Evolutionary conservation across 2,329 filamentous ascomycete genomes (phyloP).

Genomic region (Aphanocladium album): DNA sequence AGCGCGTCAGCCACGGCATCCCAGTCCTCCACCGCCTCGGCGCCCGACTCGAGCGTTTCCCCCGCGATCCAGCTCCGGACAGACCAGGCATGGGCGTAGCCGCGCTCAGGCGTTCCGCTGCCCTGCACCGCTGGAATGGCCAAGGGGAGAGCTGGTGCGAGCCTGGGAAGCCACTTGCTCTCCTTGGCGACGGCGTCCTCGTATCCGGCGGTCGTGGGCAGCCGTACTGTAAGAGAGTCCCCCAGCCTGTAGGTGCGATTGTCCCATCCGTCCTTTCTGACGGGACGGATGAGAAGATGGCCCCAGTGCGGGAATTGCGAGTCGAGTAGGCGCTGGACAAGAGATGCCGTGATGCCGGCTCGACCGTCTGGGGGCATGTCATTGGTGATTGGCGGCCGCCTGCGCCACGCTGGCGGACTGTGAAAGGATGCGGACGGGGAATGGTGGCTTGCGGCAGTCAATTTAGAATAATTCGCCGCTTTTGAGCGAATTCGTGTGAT

Average conservation of each 20-base stretch:
- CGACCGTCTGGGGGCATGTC: background rate
- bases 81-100: background rate
- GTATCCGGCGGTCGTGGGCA: background rate
- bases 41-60: background rate
- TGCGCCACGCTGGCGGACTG: background rate
- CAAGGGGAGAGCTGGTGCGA: background rate
- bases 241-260: background rate
- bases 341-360: background rate
- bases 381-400: background rate
- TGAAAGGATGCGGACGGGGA: background rate
- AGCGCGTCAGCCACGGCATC: background rate
- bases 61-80: background rate
- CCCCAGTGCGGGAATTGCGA: background rate
- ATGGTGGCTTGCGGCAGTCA: background rate
- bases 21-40: background rate
- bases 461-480: background rate
- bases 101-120: background rate
- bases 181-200: background rate
- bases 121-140: background rate
- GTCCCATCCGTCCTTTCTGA: background rate
- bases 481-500: background rate
- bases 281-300: background rate
- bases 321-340: background rate
- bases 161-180: background rate
- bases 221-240: background rate